Evolutionary conservation across 2,329 filamentous ascomycete species (phyloP).

Genomic region (Xylaria sp.): DNA sequence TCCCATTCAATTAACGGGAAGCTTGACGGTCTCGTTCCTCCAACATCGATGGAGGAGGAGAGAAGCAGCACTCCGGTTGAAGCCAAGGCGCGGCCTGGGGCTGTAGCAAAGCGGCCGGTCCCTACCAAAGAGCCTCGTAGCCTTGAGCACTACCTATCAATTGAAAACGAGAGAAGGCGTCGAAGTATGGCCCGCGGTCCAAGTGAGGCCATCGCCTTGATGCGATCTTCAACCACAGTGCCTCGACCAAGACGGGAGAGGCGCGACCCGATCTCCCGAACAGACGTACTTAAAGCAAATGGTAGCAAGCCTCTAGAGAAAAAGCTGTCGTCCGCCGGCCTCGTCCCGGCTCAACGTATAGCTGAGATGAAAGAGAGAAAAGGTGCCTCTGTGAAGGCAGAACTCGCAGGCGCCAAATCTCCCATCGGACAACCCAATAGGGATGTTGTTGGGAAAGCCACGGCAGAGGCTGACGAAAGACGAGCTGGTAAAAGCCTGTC

Average conservation of each 20-base stretch:
- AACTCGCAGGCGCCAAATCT: slow-evolving; percentile 68
- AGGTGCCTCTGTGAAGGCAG: slow-evolving; percentile 62
- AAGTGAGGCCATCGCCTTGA: slow-evolving; percentile 54
- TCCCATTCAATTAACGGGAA: slow-evolving; percentile 69
- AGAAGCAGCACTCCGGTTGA: slow-evolving; percentile 40
- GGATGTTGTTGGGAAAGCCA: slow-evolving; percentile 59
- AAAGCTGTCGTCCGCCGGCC: slow-evolving; percentile 32
- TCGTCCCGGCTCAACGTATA: slow-evolving; percentile 43
- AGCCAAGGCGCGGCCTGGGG: slow-evolving; percentile 46
- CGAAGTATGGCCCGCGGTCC: slow-evolving; percentile 54
- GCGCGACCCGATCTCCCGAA: slow-evolving; percentile 53
- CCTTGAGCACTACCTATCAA: slow-evolving; percentile 58
- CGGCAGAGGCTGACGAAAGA: slow-evolving; percentile 62
- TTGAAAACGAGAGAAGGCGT: slow-evolving; percentile 46
- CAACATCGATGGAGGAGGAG: slow-evolving; percentile 45
- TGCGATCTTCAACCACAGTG: slow-evolving; percentile 64
- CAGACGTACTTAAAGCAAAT: slow-evolving; percentile 44
- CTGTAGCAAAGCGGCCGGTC: slow-evolving; percentile 44
- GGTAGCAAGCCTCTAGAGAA: slow-evolving; percentile 41
- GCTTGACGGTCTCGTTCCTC: slow-evolving; percentile 62
- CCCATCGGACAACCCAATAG: slow-evolving; percentile 72
- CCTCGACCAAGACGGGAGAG: slow-evolving; percentile 63
- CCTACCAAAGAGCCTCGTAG: slow-evolving; percentile 40
- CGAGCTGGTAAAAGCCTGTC: slow-evolving; percentile 45
- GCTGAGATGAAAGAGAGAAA: slow-evolving; percentile 57